phyloP scores from a whole-genome alignment of 1,139 yeast species.

The Geotrichum aggregatum region DNA sequence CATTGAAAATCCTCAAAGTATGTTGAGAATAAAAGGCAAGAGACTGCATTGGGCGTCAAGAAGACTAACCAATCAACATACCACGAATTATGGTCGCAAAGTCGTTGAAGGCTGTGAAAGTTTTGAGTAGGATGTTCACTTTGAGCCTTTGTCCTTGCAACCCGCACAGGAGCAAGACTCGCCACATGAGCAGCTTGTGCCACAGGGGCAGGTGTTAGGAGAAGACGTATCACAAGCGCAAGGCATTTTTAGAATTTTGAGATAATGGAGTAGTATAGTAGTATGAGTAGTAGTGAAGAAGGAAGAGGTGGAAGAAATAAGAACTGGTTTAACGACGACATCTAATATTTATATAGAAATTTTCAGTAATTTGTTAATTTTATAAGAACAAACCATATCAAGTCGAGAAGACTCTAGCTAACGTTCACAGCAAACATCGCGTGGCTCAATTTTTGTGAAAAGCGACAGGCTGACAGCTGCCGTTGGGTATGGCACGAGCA shows the following conservation, averaged over 20 bases:
- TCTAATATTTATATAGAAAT: background rate
- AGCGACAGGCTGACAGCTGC: no score
- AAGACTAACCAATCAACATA: no score
- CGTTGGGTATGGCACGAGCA: no score
- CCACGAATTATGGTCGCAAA: no score
- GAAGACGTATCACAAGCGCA: slow-evolving; percentile 12
- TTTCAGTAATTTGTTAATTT: background rate
- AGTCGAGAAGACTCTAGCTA: no score
- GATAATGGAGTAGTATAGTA: background rate
- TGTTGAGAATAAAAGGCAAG: no score
- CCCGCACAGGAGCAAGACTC: slow-evolving; percentile 15
- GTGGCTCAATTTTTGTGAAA: no score
- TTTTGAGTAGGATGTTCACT: no score
- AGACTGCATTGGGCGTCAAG: no score
- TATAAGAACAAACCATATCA: background rate
- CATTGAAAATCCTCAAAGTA: no score
- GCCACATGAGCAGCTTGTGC: slow-evolving; percentile 14
- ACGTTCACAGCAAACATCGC: no score
- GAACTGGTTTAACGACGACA: background rate
- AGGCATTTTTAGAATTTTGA: slow-evolving; percentile 5
- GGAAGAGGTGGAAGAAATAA: background rate
- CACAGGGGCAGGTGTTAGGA: slow-evolving; percentile 15
- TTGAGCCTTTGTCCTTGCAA: slow-evolving; percentile 8
- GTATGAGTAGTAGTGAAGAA: background rate
- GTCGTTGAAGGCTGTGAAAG: no score